Evolutionary conservation across 768 basidiomycete genomes (phyloP), one percentile per base, ranked within the genome.

Genomic region (Auriscalpium vulgare): DNA sequence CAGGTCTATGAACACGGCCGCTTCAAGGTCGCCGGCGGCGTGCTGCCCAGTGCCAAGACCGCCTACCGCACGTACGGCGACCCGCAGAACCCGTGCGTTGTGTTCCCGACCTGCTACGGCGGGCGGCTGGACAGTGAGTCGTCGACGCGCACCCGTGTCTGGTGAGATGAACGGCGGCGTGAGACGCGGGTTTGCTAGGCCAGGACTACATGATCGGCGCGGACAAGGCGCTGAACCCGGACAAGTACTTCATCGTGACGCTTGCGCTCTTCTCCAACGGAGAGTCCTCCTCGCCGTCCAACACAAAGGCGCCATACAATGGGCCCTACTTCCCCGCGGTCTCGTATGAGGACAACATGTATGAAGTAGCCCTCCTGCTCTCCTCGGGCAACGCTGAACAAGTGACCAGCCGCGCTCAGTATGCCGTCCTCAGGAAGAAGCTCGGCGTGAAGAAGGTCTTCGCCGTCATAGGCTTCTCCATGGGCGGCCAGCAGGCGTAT

Each of bases 201-300:
- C 78, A 77, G 58, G 60, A 68, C 14, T 77, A 75, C 55, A 65
- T 80, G 67, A 68, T 81, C 23, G 82, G 81, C 1, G 68, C 74
- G 43, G 75, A 72, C 56, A 82, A 82, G 68, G 74, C 69, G 8
- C 68, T 83, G n/a, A 74, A 81, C 60, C 74, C 82, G 3, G 67
- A 56, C 16, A 76, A 76, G 54, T 83, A 82, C 61, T 82, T 71
- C 54, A 66, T 83, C 10, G 79, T 82, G 11, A 79, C 80, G 2
- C 79, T 82, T 59, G 79, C 78, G 0, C 65, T 82, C 35, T 83
- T 82, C 61, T 80, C 76, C 40, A 80, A 80, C 57, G 81, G 82
- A 65, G 37, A 83, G 80, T 83, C 81, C 0, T 83, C 81, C 17
- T 82, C 82, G 37, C 81, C 82, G 35, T 83, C 81, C 0, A 83